A percentile compares a stretch with the other conserved stretches of the same genome.
These are phyloP conservation scores for Yamadazyma buinensis DNA, from an alignment of 1,139 yeast species.

Conservation along the genomic window DNA sequence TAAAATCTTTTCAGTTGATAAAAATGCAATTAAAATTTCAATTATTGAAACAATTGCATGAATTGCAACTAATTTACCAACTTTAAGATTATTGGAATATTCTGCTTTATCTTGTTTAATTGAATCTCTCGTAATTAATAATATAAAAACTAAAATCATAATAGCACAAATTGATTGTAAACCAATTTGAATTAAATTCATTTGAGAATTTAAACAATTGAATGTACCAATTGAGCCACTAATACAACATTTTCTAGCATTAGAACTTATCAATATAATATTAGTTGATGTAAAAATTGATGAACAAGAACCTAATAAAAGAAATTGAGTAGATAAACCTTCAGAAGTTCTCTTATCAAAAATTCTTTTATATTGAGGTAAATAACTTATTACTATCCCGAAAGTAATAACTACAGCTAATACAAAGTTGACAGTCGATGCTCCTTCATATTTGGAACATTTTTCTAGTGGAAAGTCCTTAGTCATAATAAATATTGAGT, in stretches of 20 bases:
- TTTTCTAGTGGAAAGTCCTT: conserved; percentile 10
- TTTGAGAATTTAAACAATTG: conserved; percentile 66
- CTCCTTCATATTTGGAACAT: conserved; percentile 44
- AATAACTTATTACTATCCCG: conserved; percentile 71
- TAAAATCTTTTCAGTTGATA: conserved; percentile 17
- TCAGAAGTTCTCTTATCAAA: conserved; percentile 61
- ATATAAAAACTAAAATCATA: conserved; percentile 54
- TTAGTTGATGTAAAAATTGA: conserved; percentile 70
- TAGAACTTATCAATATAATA: conserved; percentile 55
- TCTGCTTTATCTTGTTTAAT: conserved; percentile 45
- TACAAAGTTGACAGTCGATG: conserved; percentile 43
- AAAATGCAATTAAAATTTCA: conserved; percentile 30
- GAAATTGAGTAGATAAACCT: conserved; percentile 73
- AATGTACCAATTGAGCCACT: conserved; percentile 39
- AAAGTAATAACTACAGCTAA: conserved; percentile 53
- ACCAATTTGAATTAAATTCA: conserved; percentile 68
- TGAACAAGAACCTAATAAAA: conserved; percentile 70
- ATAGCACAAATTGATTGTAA: conserved; percentile 66
- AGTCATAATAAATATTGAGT: no score
- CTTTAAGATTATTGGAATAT: conserved; percentile 36
- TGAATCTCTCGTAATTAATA: conserved; percentile 43
- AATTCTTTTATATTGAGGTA: conserved; percentile 73
- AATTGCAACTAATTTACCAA: conserved; percentile 35
- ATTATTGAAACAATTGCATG: conserved; percentile 35
- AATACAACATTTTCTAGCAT: conserved; percentile 53